These are phyloP conservation scores for Coffea humblotiana DNA, from an alignment of 305 asterid species.

Conservation along the genomic window DNA sequence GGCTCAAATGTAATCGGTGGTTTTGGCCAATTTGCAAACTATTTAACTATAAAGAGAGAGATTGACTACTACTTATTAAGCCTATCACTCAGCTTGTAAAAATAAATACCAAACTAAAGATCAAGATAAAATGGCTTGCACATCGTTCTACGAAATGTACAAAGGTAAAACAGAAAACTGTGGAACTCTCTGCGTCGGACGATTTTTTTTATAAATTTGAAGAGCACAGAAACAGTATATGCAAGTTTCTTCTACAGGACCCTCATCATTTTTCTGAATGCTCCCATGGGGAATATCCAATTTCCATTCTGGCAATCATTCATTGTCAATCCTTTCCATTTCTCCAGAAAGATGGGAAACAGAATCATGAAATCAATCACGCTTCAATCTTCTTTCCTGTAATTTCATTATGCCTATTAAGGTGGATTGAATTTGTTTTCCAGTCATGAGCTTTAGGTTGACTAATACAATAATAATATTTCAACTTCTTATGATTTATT, in stretches of 20 bases:
- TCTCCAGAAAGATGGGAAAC: no score
- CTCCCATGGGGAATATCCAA: no score
- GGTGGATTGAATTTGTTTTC: not conserved
- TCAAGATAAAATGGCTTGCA: not conserved
- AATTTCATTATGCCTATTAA: not conserved
- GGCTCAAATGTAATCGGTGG: not conserved
- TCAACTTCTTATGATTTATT: no score
- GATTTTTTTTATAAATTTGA: no score
- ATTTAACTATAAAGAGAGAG: not conserved
- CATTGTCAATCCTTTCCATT: no score
- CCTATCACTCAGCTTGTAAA: not conserved
- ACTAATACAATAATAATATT: no score
- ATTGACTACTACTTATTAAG: not conserved
- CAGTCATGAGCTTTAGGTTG: not conserved
- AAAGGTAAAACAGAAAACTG: not conserved
- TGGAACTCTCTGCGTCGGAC: not conserved
- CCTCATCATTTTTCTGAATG: not conserved
- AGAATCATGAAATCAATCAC: no score
- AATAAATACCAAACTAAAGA: not conserved
- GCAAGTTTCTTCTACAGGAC: not conserved
- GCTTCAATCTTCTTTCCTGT: no score
- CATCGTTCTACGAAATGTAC: not conserved
- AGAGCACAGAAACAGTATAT: not conserved
- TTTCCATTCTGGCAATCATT: no score
- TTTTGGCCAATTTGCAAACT: not conserved